Evolutionary conservation across 2,329 filamentous ascomycete species (phyloP).

Genomic region (Pseudocercospora musae): DNA sequence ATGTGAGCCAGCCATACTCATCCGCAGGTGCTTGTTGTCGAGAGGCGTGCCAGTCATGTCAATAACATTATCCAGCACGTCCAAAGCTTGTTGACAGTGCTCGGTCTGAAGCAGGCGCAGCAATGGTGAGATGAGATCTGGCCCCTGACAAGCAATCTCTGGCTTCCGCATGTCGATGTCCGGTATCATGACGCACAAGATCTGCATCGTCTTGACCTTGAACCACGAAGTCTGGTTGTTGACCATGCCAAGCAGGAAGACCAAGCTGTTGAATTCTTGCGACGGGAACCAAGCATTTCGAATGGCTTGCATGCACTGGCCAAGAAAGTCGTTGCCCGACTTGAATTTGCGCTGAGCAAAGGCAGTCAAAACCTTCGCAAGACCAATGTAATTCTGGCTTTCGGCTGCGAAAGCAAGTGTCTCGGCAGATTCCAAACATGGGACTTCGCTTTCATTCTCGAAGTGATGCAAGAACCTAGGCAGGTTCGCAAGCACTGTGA

Average conservation of each 20-base stretch:
- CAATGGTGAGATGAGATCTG: constrained; percentile 90
- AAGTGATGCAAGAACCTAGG: constrained; percentile 79
- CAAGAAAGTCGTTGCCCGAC: constrained; percentile 70
- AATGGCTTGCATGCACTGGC: constrained; percentile 69
- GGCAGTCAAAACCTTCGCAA: constrained; percentile 66
- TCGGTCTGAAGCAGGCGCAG: constrained; percentile 87
- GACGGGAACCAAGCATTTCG: constrained; percentile 75
- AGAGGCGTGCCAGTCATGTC: constrained; percentile 82
- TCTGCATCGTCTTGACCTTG: constrained; percentile 87
- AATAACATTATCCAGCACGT: constrained; percentile 93
- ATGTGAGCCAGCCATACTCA: constrained; percentile 94
- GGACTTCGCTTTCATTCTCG: constrained; percentile 60
- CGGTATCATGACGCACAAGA: constrained; percentile 79
- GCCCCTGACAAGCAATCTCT: constrained; percentile 85
- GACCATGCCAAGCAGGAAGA: constrained; percentile 85
- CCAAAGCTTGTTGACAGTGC: constrained; percentile 85
- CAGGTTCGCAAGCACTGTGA: constrained; percentile 85
- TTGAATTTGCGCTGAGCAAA: constrained; percentile 67
- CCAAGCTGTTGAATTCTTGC: constrained; percentile 78
- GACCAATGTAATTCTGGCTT: constrained; percentile 62
- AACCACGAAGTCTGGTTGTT: constrained; percentile 89
- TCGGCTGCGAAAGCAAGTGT: constrained; percentile 71
- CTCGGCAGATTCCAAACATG: constrained; percentile 62
- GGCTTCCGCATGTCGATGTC: constrained; percentile 90
- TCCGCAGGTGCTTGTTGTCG: constrained; percentile 89